A percentile compares a stretch with the other conserved stretches of the same genome.
phyloP scores from a whole-genome alignment of 768 basidiomycete species.

The Tylopilus sp. region DNA sequence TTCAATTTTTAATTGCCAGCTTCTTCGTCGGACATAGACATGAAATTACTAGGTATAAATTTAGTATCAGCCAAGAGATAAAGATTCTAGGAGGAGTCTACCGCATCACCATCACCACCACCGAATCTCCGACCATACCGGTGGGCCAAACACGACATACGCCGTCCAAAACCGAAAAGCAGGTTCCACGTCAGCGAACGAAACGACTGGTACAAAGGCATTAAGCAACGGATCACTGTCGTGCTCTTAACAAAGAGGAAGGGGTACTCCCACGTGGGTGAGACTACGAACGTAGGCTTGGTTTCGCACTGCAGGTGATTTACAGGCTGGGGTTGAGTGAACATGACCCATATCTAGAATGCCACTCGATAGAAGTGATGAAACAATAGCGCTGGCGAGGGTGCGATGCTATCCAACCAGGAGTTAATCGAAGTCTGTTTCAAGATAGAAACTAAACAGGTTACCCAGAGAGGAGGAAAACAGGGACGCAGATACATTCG shows the following conservation, averaged over 20 bases:
- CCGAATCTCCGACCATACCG: constrained; percentile 83
- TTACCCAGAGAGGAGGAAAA: constrained; percentile 85
- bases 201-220: not conserved
- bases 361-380: constrained; percentile 96
- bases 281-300: constrained; percentile 39
- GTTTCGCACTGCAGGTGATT: constrained; percentile 11
- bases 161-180: constrained; percentile 84
- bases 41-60: constrained; percentile 8
- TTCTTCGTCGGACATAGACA: too few relatives aligned
- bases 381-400: constrained; percentile 76
- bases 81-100: not conserved
- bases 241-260: constrained; percentile 55
- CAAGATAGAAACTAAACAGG: constrained; percentile 20
- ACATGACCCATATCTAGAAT: constrained; percentile 89
- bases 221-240: constrained; percentile 60
- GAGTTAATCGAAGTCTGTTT: not conserved
- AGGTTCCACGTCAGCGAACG: not conserved
- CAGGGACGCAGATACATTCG: constrained; percentile 82
- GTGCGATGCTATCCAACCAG: constrained; percentile 55
- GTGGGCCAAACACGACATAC: constrained; percentile 79
- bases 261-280: constrained; percentile 66
- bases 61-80: not conserved
- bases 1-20: too few relatives aligned
- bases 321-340: constrained; percentile 52
- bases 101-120: constrained; percentile 49